A percentile compares a stretch with the other conserved stretches of the same genome.
Conservation (phyloP, 345 rosid species). For the Salix dunnii region DNA sequence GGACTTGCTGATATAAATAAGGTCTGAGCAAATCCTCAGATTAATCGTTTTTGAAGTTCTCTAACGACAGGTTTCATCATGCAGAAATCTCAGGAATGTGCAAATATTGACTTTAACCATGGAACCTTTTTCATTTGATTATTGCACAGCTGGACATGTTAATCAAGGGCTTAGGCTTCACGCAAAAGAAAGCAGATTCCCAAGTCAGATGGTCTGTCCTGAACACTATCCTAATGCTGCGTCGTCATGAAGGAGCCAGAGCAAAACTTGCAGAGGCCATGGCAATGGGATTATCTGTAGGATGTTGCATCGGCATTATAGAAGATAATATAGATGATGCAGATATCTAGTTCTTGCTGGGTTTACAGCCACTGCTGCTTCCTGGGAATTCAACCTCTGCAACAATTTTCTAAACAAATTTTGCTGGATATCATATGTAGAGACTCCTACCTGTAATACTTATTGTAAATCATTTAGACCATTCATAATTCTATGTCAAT, state of each 20-base stretch:
- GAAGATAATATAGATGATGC: constrained; percentile 51
- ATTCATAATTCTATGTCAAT: too few species aligned
- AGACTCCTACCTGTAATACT: not conserved
- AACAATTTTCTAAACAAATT: not conserved
- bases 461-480: too few species aligned
- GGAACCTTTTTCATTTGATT: not conserved
- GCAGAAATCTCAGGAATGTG: not conserved
- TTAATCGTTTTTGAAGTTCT: too few species aligned
- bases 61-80: too few species aligned
- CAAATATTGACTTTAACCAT: not conserved
- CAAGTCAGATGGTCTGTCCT: constrained; percentile 88
- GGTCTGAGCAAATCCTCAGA: constrained; percentile 31
- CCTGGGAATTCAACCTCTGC: not conserved
- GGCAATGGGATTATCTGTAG: constrained; percentile 63
- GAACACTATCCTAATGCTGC: constrained; percentile 61
- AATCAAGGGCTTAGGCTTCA: constrained; percentile 70
- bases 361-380: not conserved
- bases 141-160: constrained; percentile 56
- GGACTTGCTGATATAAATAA: constrained; percentile 80
- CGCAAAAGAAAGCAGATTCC: constrained; percentile 85
- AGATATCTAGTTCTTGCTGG: constrained; percentile 36
- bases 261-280: constrained; percentile 71
- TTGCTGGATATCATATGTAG: not conserved
- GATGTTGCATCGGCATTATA: constrained; percentile 56
- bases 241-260: constrained; percentile 65